Evolutionary conservation across 306 rosid species (phyloP), one percentile per base, ranked within the genome.

Genomic region (Gynostemma pentaphyllum): DNA sequence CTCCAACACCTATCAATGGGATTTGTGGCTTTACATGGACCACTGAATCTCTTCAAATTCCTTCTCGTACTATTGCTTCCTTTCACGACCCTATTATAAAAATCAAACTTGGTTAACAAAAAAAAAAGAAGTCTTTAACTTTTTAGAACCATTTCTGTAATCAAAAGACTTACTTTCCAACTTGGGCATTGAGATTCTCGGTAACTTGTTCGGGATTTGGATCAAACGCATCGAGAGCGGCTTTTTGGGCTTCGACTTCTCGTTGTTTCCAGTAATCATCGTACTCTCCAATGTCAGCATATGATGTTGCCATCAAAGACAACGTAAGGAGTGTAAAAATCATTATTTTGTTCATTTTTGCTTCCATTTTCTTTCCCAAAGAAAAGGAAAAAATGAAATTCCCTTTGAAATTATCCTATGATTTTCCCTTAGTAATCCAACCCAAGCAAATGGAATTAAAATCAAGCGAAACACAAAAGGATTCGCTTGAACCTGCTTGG

Each of bases 251-350:
- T 5, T 34, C 5, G 13, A 24, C 30, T 2, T 74, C 83, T 45
- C 80, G 73, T n/a, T 10, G 12, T 56, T 70, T 54, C 97, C 97
- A 86, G 73, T 86, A 89, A 2, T 50, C 12, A 61, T 86, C 89
- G 29, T 57, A 75, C 22, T 71, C 73, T 0, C 0, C 13, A 0
- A 6, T 2, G 54, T 73, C 70, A 18, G 77, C 85, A 23, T 67
- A 39, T 18, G 79, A 83, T 9, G 66, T 19, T 0, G 63, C 68
- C 47, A 57, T 67, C 40, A 59, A 70, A 6, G 78, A 32, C 12
- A 80, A 74, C 26, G 78, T 42, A 19, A 78, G 32, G 18, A 61
- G 75, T 24, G 15, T 29, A 1, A 70, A n/a, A 32, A 39, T 22
- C n/a, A 46, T 44, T 7, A 60, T 69, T 13, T 24, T 18, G 4